A percentile compares a stretch with the other conserved stretches of the same genome.
These are phyloP conservation scores for Exophiala phaeomuriformis DNA, from an alignment of 2,329 filamentous ascomycete species.

Conservation along the genomic window DNA sequence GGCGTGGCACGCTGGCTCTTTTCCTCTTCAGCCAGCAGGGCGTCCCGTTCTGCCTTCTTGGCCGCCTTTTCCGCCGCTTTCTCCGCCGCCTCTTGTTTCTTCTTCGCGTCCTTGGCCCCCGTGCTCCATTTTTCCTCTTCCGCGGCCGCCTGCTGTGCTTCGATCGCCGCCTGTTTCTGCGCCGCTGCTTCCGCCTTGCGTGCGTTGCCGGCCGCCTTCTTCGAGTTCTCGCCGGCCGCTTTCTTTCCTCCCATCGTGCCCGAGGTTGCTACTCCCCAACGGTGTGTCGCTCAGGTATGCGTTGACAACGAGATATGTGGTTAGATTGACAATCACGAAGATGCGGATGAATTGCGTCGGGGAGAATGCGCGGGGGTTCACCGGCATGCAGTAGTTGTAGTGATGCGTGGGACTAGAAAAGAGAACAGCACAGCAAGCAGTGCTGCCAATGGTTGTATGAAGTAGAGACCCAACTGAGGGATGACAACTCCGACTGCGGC, in stretches of 20 bases:
- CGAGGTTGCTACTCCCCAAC: neutral
- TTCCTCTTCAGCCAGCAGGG: slow-evolving; percentile 76
- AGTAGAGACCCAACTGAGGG: neutral
- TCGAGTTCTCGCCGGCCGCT: slow-evolving; percentile 61
- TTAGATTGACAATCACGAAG: slow-evolving; percentile 28
- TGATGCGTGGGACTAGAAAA: neutral
- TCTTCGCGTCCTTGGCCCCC: slow-evolving; percentile 74
- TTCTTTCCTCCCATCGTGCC: slow-evolving; percentile 65
- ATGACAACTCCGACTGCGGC: neutral
- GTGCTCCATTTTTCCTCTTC: slow-evolving; percentile 77
- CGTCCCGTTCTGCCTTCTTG: slow-evolving; percentile 89
- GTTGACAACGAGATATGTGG: slow-evolving; percentile 18
- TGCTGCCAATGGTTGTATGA: neutral
- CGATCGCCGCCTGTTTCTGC: slow-evolving; percentile 64
- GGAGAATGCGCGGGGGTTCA: slow-evolving; percentile 20
- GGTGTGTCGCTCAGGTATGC: slow-evolving; percentile 10
- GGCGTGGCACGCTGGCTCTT: slow-evolving; percentile 53
- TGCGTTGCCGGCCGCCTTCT: slow-evolving; percentile 84
- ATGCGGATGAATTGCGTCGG: slow-evolving; percentile 31
- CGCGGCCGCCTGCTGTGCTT: slow-evolving; percentile 56
- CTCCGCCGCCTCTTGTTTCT: slow-evolving; percentile 82
- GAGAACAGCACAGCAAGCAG: neutral
- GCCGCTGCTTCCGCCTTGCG: slow-evolving; percentile 80
- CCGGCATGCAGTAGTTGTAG: slow-evolving; percentile 12
- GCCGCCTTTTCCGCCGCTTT: slow-evolving; percentile 75